Conservation (phyloP, 164 flowering plant genomes). For the Litsea cubeba region DNA sequence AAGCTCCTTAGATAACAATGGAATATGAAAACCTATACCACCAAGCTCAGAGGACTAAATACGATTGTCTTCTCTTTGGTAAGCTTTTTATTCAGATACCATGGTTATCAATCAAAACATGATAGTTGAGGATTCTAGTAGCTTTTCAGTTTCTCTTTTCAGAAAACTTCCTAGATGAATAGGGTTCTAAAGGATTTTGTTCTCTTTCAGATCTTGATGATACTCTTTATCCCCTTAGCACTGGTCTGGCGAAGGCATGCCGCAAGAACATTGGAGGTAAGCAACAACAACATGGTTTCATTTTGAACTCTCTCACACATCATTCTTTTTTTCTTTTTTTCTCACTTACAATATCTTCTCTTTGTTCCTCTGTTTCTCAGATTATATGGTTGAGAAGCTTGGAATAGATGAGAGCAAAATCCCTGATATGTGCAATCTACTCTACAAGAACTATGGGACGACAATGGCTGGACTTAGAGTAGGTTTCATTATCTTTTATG, state of each 20-base stretch:
- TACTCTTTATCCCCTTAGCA: constrained; percentile 11
- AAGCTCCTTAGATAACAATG: too few relatives aligned
- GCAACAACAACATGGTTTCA: background rate
- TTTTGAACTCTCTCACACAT: background rate
- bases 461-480: constrained; percentile 95
- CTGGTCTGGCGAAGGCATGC: constrained; percentile 34
- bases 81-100: background rate
- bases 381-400: constrained; percentile 68
- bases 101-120: background rate
- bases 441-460: constrained; percentile 79
- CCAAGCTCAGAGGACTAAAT: too few relatives aligned
- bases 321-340: background rate
- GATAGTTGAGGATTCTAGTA: background rate
- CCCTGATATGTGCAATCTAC: constrained; percentile 36
- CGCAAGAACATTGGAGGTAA: constrained; percentile 64
- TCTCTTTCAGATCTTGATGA: constrained; percentile 60
- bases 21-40: too few relatives aligned
- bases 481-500: constrained; percentile 2
- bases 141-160: too few relatives aligned
- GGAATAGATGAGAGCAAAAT: constrained; percentile 56
- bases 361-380: constrained; percentile 21
- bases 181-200: too few relatives aligned
- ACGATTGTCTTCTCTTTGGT: too few relatives aligned
- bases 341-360: background rate
- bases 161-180: too few relatives aligned